Conservation (phyloP, 1,139 yeast genomes). For the Pichia sp. region DNA sequence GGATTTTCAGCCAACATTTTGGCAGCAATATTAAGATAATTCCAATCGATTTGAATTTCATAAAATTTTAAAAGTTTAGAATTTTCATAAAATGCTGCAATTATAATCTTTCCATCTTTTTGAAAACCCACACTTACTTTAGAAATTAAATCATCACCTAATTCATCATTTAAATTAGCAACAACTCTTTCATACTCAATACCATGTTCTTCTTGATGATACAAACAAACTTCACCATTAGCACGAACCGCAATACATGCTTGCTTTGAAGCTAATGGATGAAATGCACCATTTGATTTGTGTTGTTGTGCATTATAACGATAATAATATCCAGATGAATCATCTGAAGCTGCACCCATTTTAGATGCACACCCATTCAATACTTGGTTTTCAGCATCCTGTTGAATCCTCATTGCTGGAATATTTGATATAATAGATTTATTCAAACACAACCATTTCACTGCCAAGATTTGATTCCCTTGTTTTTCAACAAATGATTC, state of each 20-base stretch:
- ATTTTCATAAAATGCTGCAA: conserved; percentile 42
- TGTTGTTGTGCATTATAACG: conserved; percentile 54
- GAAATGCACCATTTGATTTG: conserved; percentile 57
- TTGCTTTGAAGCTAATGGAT: conserved; percentile 63
- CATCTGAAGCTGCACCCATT: conserved; percentile 31
- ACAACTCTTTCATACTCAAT: conserved; percentile 46
- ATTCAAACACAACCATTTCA: conserved; percentile 66
- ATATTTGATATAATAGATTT: conserved; percentile 52
- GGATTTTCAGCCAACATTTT: conserved; percentile 44
- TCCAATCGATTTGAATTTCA: conserved; percentile 55
- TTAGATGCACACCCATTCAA: conserved; percentile 31
- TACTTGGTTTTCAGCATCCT: conserved; percentile 23
- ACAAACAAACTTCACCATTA: conserved; percentile 54
- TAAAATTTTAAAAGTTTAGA: conserved; percentile 43
- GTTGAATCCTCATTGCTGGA: conserved; percentile 40
- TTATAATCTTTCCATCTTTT: conserved; percentile 42
- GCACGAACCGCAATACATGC: conserved; percentile 65
- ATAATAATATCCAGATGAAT: conserved; percentile 33
- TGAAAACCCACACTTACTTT: conserved; percentile 58
- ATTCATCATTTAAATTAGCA: conserved; percentile 14
- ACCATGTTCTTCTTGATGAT: conserved; percentile 59
- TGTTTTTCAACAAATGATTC: conserved; percentile 16
- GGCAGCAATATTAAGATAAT: conserved; percentile 45
- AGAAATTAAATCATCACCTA: conserved; percentile 27
- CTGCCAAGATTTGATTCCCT: conserved; percentile 40